Evolutionary conservation across 2,329 filamentous ascomycete genomes (phyloP).

Genomic region (Fusarium ramigenum): DNA sequence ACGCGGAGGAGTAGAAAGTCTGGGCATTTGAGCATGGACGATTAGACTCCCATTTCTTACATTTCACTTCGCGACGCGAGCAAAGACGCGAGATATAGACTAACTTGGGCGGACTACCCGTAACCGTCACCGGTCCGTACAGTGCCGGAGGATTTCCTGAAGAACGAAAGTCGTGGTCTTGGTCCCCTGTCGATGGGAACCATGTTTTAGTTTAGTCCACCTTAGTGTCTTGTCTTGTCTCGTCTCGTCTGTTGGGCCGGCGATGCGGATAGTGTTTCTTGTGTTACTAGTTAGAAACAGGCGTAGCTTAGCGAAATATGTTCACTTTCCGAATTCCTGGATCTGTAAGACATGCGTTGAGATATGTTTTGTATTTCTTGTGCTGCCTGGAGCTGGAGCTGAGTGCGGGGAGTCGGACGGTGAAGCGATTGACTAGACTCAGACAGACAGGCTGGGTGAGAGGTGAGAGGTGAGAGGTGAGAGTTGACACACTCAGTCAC

Average conservation of each 20-base stretch:
- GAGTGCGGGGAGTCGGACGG: neutral
- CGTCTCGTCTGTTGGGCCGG: neutral
- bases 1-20: neutral
- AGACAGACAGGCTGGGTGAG: neutral
- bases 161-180: neutral
- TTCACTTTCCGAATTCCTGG: conserved; percentile 5
- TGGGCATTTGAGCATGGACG: neutral
- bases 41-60: neutral
- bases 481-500: neutral
- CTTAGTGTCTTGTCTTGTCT: neutral
- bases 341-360: neutral
- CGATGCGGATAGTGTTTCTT: neutral
- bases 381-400: neutral
- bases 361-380: neutral
- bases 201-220: neutral
- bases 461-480: neutral
- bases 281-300: conserved; percentile 14
- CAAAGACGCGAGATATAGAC: neutral
- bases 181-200: neutral
- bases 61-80: conserved; percentile 2
- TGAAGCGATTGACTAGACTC: neutral
- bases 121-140: neutral
- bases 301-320: conserved; percentile 7
- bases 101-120: neutral
- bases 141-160: neutral